Conservation (phyloP, 805 yeast genomes). For the Ascoidea asiatica region DNA sequence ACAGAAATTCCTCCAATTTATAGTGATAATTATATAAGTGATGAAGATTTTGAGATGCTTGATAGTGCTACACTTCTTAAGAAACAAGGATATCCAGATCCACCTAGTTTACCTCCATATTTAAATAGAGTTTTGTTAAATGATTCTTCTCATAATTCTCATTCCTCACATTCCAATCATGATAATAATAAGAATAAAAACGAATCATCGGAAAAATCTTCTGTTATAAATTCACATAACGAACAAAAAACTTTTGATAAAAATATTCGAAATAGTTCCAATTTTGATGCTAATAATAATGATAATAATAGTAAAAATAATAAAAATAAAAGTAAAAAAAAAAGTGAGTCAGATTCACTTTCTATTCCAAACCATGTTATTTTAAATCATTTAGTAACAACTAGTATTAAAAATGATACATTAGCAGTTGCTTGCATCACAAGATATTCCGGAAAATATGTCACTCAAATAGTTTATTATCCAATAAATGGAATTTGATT, state of each 20-base stretch:
- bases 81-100: slow-evolving; percentile 11
- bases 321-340: slow-evolving; percentile 35
- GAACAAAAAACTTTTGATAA: no score
- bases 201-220: no score
- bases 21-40: slow-evolving; percentile 18
- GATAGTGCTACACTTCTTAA: slow-evolving; percentile 22
- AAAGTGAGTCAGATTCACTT: slow-evolving; percentile 76
- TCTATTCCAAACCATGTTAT: slow-evolving; percentile 95
- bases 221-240: no score
- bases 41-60: slow-evolving; percentile 19
- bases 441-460: slow-evolving; percentile 78
- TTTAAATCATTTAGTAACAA: slow-evolving; percentile 87
- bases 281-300: slow-evolving; percentile 10
- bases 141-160: slow-evolving; percentile 20
- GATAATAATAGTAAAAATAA: slow-evolving; percentile 13
- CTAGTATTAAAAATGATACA: slow-evolving; percentile 86
- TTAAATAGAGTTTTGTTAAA: slow-evolving; percentile 23
- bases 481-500: slow-evolving; percentile 36
- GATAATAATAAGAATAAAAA: no score
- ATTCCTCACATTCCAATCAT: no score
- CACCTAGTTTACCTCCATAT: slow-evolving; percentile 25
- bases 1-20: slow-evolving; percentile 20
- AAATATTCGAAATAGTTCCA: background rate
- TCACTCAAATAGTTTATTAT: slow-evolving; percentile 84
- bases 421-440: slow-evolving; percentile 88